Conservation (phyloP, 208 protist genomes). For the Leishmania major region DNA sequence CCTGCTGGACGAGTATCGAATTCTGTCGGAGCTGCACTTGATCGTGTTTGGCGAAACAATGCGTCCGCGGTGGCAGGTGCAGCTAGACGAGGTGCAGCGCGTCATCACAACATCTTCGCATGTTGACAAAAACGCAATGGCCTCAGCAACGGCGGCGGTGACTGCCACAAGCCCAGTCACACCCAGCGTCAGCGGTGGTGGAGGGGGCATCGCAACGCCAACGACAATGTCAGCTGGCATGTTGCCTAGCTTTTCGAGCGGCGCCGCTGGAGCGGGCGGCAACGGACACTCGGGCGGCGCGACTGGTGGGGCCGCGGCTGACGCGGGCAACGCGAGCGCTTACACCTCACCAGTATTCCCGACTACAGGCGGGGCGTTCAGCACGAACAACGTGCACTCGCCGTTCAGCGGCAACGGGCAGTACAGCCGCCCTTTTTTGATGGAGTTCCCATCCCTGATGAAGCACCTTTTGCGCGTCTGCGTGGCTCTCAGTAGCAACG, state of each 20-base stretch:
- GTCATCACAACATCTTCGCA: conserved; percentile 63
- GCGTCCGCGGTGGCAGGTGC: conserved; percentile 86
- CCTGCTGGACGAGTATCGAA: conserved; percentile 73
- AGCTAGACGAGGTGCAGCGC: conserved; percentile 89
- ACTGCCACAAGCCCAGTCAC: conserved; percentile 11
- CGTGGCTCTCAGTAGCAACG: conserved; percentile 41
- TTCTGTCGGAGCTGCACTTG: conserved; percentile 79
- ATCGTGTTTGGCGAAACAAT: conserved; percentile 83
- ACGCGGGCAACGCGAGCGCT: background rate
- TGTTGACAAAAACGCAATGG: conserved; percentile 31
- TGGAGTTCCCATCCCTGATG: conserved; percentile 80
- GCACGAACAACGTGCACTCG: conserved; percentile 26
- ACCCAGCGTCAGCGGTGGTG: background rate
- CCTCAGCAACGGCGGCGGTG: conserved; percentile 20
- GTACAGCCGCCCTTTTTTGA: conserved; percentile 73
- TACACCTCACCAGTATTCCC: background rate
- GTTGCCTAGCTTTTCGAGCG: background rate
- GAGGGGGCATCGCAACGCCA: background rate
- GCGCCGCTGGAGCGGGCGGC: background rate
- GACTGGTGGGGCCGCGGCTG: background rate
- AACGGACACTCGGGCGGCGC: background rate
- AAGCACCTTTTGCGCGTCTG: conserved; percentile 60
- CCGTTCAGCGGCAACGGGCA: conserved; percentile 56
- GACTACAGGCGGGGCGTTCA: background rate
- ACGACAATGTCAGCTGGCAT: background rate